These are phyloP conservation scores for Endotrypanum monterogeii DNA, from an alignment of 208 protist species.

Conservation along the genomic window DNA sequence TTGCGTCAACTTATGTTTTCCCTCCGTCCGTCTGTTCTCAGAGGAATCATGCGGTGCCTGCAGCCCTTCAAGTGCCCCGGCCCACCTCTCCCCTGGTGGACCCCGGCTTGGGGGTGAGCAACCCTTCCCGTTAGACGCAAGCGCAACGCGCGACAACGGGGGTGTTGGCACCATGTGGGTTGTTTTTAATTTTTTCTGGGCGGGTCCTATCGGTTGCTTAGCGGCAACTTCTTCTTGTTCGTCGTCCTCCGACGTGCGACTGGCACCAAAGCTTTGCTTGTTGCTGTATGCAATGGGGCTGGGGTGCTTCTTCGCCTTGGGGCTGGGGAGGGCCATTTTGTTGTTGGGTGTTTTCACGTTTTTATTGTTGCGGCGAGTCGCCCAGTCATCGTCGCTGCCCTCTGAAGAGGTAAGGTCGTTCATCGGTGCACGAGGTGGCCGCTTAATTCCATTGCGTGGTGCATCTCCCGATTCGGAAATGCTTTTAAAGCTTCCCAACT, in stretches of 20 bases:
- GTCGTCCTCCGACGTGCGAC: slow-evolving; percentile 32
- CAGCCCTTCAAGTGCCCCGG: background rate
- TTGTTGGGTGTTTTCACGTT: background rate
- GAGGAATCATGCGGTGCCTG: background rate
- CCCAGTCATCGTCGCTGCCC: slow-evolving; percentile 52
- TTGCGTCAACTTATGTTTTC: background rate
- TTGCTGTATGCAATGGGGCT: slow-evolving; percentile 9
- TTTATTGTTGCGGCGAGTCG: slow-evolving; percentile 2
- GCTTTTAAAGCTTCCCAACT: slow-evolving; percentile 24
- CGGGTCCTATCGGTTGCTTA: background rate
- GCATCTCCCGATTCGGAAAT: background rate
- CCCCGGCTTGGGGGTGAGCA: background rate
- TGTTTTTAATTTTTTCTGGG: slow-evolving; percentile 22
- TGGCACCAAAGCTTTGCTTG: slow-evolving; percentile 24
- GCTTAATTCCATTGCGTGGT: slow-evolving; percentile 18
- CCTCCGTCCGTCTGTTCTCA: background rate
- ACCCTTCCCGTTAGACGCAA: background rate
- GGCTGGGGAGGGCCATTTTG: too few relatives aligned
- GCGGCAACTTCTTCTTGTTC: slow-evolving; percentile 1
- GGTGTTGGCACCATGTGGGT: slow-evolving; percentile 4
- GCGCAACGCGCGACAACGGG: background rate
- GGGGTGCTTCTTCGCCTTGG: background rate
- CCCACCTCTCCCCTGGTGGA: background rate
- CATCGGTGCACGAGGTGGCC: slow-evolving; percentile 48
- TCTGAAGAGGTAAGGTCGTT: slow-evolving; percentile 46